Evolutionary conservation across 1,284 basidiomycete species (phyloP).

Genomic region (Austropuccinia psidii): DNA sequence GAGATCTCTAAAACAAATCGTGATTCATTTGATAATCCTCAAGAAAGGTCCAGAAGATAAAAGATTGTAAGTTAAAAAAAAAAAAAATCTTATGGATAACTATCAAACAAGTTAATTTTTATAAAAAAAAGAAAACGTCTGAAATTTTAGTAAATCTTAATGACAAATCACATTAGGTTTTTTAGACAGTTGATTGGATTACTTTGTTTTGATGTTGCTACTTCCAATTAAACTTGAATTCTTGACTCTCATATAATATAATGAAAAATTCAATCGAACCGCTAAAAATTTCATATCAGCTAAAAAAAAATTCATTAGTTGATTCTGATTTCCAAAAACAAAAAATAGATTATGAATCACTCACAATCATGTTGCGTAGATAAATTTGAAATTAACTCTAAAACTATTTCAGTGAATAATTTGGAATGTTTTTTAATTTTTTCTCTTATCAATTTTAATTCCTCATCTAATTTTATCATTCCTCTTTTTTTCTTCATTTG

Average conservation of each 20-base stretch:
- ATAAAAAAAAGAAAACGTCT: no score
- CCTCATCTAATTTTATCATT: neutral
- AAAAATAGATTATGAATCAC: neutral
- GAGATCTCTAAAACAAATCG: no score
- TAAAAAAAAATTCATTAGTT: neutral
- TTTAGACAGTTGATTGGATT: no score
- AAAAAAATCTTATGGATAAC: no score
- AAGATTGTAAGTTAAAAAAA: no score
- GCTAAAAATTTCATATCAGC: constrained; percentile 32
- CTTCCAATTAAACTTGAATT: no score
- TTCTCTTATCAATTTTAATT: neutral
- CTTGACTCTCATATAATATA: constrained; percentile 20
- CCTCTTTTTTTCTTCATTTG: neutral
- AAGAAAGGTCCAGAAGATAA: no score
- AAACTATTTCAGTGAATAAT: constrained; percentile 20
- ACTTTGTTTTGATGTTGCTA: no score
- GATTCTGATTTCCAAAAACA: neutral
- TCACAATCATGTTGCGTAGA: constrained; percentile 31
- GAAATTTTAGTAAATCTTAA: no score
- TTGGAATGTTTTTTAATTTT: neutral
- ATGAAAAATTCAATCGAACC: constrained; percentile 29
- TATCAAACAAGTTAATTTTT: no score
- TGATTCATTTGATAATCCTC: no score
- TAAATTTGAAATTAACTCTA: constrained; percentile 25
- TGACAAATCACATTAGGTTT: no score